These are phyloP conservation scores for Pythium rishiriense DNA, from an alignment of 352 stramenopile genomes.

Conservation along the genomic window DNA sequence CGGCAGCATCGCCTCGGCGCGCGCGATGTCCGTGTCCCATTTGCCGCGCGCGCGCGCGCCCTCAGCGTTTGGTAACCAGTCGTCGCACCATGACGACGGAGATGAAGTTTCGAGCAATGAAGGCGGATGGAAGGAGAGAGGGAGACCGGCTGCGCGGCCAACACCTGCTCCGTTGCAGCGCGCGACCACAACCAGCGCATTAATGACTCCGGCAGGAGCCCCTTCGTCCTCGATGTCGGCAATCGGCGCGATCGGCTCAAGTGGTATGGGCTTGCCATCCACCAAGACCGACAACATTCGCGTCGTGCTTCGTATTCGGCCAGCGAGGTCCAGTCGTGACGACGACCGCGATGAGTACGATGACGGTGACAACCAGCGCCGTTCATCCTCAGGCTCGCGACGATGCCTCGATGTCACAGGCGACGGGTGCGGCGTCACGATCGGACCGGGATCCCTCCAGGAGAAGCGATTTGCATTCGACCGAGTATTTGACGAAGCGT, in stretches of 20 bases:
- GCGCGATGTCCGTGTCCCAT: conserved; percentile 12
- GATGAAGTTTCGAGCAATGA: conserved; percentile 16
- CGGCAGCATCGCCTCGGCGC: not conserved
- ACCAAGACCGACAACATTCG: conserved; percentile 26
- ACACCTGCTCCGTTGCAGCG: conserved; percentile 11
- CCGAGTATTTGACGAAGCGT: conserved; percentile 67
- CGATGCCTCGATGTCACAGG: conserved; percentile 61
- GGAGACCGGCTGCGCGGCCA: not conserved
- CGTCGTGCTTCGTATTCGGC: conserved; percentile 29
- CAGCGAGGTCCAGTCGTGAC: conserved; percentile 10
- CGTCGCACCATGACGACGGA: conserved; percentile 8
- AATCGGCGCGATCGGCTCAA: not conserved
- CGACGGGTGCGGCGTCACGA: conserved; percentile 58
- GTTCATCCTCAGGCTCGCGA: conserved; percentile 11
- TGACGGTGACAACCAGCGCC: conserved; percentile 31
- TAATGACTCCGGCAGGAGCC: not conserved
- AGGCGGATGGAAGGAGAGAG: conserved; percentile 6
- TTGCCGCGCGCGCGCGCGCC: conserved; percentile 12
- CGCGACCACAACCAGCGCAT: conserved; percentile 8
- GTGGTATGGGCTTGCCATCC: conserved; percentile 12
- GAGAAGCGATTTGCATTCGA: conserved; percentile 89
- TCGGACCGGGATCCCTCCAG: conserved; percentile 58
- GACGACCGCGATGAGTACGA: conserved; percentile 16
- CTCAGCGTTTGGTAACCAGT: conserved; percentile 21
- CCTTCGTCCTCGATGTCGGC: not conserved